A percentile compares a stretch with the other conserved stretches of the same genome.
Evolutionary conservation across 2,329 filamentous ascomycete genomes (phyloP).

Genomic region (Thielaviopsis musarum): DNA sequence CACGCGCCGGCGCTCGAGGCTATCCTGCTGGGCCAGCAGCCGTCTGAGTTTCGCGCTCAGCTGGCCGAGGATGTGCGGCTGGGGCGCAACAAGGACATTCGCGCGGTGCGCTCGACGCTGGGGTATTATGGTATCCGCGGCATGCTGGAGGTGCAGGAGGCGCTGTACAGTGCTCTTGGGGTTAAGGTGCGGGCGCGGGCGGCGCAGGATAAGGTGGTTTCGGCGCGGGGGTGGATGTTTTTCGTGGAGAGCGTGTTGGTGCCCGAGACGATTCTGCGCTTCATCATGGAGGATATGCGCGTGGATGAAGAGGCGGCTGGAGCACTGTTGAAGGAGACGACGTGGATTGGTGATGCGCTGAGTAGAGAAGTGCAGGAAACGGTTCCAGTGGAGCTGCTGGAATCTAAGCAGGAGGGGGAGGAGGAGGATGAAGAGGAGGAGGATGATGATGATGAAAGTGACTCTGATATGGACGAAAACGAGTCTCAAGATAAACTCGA

Average conservation of each 20-base stretch:
- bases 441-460: neutral
- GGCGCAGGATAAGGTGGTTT: slow-evolving; percentile 46
- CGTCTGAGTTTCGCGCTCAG: slow-evolving; percentile 43
- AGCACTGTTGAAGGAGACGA: slow-evolving; percentile 48
- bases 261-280: slow-evolving; percentile 44
- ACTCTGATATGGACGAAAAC: neutral
- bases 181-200: slow-evolving; percentile 43
- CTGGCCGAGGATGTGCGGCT: slow-evolving; percentile 37
- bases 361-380: slow-evolving; percentile 39
- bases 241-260: slow-evolving; percentile 65
- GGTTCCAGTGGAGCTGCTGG: slow-evolving; percentile 12
- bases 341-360: slow-evolving; percentile 47
- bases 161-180: slow-evolving; percentile 44
- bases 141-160: slow-evolving; percentile 53
- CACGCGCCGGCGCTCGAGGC: slow-evolving; percentile 38
- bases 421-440: slow-evolving; percentile 11
- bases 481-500: neutral
- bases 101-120: slow-evolving; percentile 40
- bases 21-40: slow-evolving; percentile 38
- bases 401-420: slow-evolving; percentile 18
- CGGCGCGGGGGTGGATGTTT: slow-evolving; percentile 45
- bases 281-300: slow-evolving; percentile 40
- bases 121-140: slow-evolving; percentile 77
- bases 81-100: slow-evolving; percentile 42
- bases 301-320: slow-evolving; percentile 27